These are phyloP conservation scores for Cryphonectria nitschkei DNA, from an alignment of 2,329 filamentous ascomycete species.

Conservation along the genomic window DNA sequence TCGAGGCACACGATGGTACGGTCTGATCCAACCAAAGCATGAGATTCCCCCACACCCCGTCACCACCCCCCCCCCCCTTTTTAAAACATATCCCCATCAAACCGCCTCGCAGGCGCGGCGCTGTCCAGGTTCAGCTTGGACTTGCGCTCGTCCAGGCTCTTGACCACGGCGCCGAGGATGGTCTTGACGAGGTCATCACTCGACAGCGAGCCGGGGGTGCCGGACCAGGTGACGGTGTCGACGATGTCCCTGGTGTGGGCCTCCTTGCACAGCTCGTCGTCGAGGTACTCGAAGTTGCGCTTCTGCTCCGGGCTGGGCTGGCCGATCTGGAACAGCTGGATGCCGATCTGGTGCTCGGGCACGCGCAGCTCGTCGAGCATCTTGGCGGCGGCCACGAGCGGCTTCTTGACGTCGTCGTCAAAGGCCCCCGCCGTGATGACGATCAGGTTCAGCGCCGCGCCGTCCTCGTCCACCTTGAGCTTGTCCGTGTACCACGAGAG, in stretches of 20 bases:
- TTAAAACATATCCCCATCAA: constrained; percentile 17
- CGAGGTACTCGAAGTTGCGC: constrained; percentile 31
- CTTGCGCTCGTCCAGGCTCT: constrained; percentile 32
- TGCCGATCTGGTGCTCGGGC: constrained; percentile 33
- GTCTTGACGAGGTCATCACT: constrained; percentile 32
- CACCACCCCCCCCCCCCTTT: background rate
- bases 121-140: constrained; percentile 27
- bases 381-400: constrained; percentile 29
- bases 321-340: constrained; percentile 34
- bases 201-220: constrained; percentile 28
- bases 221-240: constrained; percentile 30
- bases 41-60: background rate
- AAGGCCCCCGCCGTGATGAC: constrained; percentile 35
- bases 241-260: constrained; percentile 31
- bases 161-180: constrained; percentile 32
- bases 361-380: constrained; percentile 31
- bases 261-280: constrained; percentile 33
- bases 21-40: background rate
- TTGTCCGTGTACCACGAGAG: constrained; percentile 36
- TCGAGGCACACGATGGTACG: background rate
- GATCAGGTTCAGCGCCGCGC: constrained; percentile 36
- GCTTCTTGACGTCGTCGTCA: constrained; percentile 31
- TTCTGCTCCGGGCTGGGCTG: constrained; percentile 27
- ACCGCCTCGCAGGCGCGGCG: constrained; percentile 17
- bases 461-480: constrained; percentile 35